Percentiles rank a stretch among this genome's conserved stretches.
Conservation (phyloP, 352 stramenopile species). For the Phytopythium sindhum region DNA sequence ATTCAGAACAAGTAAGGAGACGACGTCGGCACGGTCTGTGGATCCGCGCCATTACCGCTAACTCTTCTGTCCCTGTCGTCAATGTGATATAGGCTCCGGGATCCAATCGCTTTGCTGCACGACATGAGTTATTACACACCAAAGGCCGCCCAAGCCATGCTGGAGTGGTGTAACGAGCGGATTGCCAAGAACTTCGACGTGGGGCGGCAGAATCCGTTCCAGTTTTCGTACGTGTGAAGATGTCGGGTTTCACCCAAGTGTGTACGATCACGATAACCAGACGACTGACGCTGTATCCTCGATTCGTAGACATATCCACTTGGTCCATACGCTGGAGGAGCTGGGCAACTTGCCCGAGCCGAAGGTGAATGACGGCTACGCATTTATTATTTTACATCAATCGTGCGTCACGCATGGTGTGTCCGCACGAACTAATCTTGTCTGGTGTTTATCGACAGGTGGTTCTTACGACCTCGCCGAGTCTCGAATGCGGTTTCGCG, state of each 20-base stretch:
- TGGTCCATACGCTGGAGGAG: constrained; percentile 85
- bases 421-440: not conserved
- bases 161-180: constrained; percentile 89
- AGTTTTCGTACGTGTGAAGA: constrained; percentile 66
- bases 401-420: not conserved
- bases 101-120: constrained; percentile 84
- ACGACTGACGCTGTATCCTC: not conserved
- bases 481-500: constrained; percentile 74
- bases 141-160: constrained; percentile 85
- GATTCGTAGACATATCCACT: constrained; percentile 65
- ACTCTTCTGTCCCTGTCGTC: constrained; percentile 3
- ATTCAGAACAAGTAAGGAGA: constrained; percentile 87
- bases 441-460: constrained; percentile 33
- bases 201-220: constrained; percentile 83
- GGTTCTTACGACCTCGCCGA: constrained; percentile 76
- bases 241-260: not conserved
- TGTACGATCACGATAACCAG: not conserved
- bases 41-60: not conserved
- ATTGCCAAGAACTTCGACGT: constrained; percentile 91
- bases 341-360: constrained; percentile 82
- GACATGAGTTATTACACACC: constrained; percentile 90
- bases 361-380: constrained; percentile 36
- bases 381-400: too few relatives aligned
- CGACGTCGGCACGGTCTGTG: not conserved
- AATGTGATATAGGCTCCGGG: constrained; percentile 43